These are phyloP conservation scores for Chalara sp. DNA, from an alignment of 2,329 filamentous ascomycete species.

Conservation along the genomic window DNA sequence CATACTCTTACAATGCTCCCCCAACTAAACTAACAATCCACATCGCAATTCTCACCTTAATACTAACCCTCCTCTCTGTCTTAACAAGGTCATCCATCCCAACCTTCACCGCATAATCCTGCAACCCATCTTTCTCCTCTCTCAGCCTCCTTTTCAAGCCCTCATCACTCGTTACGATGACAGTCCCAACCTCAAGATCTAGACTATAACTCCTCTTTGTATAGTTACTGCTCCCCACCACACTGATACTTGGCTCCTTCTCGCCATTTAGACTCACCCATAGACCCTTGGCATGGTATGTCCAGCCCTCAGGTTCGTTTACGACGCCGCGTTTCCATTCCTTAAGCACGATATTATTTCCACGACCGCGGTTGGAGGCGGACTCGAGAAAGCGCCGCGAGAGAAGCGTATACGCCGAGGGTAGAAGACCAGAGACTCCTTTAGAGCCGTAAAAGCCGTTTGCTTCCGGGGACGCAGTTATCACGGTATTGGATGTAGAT, in stretches of 20 bases:
- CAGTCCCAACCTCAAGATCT: constrained; percentile 81
- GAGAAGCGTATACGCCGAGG: constrained; percentile 86
- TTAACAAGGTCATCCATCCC: constrained; percentile 73
- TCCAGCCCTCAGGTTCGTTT: constrained; percentile 80
- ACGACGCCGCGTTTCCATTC: constrained; percentile 86
- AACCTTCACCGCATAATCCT: constrained; percentile 63
- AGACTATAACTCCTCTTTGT: constrained; percentile 89
- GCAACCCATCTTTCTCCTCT: constrained; percentile 74
- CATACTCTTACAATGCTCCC: constrained; percentile 62
- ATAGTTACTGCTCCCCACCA: constrained; percentile 92
- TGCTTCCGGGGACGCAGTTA: constrained; percentile 87
- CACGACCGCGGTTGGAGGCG: constrained; percentile 33
- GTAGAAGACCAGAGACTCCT: constrained; percentile 84
- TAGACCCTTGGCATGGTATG: constrained; percentile 93
- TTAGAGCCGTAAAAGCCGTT: constrained; percentile 92
- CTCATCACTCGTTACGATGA: constrained; percentile 76
- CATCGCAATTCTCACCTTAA: constrained; percentile 85
- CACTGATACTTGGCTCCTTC: constrained; percentile 63
- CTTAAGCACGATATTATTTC: constrained; percentile 60
- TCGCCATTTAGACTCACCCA: constrained; percentile 74
- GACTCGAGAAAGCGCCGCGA: constrained; percentile 67
- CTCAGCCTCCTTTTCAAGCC: constrained; percentile 65
- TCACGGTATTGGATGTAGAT: constrained; percentile 67
- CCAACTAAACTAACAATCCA: constrained; percentile 85
- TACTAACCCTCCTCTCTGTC: constrained; percentile 74